Conservation (phyloP, 306 rosid species). For the Heteromeles arbutifolia region DNA sequence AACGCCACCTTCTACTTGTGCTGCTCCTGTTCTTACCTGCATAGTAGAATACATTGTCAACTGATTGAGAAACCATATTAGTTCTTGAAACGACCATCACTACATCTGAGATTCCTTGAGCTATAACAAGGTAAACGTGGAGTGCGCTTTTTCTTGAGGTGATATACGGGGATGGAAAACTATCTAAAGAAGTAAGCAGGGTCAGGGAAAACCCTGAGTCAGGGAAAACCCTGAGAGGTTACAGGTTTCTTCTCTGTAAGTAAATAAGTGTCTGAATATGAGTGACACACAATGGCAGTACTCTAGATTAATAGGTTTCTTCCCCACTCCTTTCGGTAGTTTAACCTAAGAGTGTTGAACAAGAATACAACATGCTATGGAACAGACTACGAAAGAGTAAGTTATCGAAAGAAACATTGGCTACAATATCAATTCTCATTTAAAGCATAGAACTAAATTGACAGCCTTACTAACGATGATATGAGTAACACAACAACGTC, state of each 20-base stretch:
- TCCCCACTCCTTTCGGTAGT: background rate
- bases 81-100: background rate
- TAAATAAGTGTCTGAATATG: too few relatives aligned
- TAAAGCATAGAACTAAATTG: background rate
- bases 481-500: background rate
- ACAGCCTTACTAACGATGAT: background rate
- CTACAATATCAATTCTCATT: background rate
- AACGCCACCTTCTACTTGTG: slow-evolving; percentile 90
- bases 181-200: too few relatives aligned
- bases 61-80: slow-evolving; percentile 3
- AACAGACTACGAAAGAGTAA: background rate
- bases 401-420: background rate
- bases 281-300: background rate
- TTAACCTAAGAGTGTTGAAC: background rate
- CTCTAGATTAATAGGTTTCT: background rate
- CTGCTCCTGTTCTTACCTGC: slow-evolving; percentile 89
- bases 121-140: background rate
- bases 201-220: too few relatives aligned
- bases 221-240: too few relatives aligned
- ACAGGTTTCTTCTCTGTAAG: background rate
- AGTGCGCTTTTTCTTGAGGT: too few relatives aligned
- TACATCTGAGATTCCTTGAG: background rate
- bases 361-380: background rate
- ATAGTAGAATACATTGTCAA: background rate
- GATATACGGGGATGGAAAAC: too few relatives aligned